A percentile compares a stretch with the other conserved stretches of the same genome.
Conservation (phyloP, 345 rosid genomes). For the Syzygium jambos region DNA sequence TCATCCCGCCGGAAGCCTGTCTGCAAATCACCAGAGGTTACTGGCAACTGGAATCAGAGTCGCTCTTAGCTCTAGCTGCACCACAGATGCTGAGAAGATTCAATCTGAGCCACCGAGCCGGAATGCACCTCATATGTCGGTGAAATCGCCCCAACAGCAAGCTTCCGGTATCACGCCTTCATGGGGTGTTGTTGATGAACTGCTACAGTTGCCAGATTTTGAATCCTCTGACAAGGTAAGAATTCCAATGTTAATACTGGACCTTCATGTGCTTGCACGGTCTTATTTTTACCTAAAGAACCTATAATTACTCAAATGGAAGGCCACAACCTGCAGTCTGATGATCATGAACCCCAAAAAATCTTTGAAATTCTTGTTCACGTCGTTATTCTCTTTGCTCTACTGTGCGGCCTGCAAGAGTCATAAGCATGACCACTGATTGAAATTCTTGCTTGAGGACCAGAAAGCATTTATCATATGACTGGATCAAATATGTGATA, state of each 20-base stretch:
- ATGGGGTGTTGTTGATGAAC: slow-evolving; percentile 77
- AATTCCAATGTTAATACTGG: neutral
- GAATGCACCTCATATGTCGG: slow-evolving; percentile 26
- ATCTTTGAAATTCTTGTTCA: neutral
- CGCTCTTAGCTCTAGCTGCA: slow-evolving; percentile 62
- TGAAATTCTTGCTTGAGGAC: neutral
- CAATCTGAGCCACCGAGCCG: slow-evolving; percentile 59
- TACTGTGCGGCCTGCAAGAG: neutral
- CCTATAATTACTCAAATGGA: neutral
- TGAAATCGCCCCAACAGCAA: slow-evolving; percentile 40
- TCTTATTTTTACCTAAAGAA: neutral
- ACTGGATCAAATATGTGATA: neutral
- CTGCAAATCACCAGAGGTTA: slow-evolving; percentile 87
- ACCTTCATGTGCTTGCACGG: neutral
- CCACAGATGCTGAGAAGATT: slow-evolving; percentile 35
- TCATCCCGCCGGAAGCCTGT: slow-evolving; percentile 61
- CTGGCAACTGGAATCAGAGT: slow-evolving; percentile 91
- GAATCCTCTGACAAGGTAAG: slow-evolving; percentile 63
- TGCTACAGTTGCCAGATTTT: slow-evolving; percentile 65
- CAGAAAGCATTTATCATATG: neutral
- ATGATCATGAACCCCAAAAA: neutral
- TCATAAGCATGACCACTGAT: neutral
- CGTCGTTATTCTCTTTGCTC: neutral
- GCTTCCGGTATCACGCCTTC: slow-evolving; percentile 31
- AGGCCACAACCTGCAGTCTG: neutral